Base-by-base conservation (phyloP, 805 yeast species). In the Candida ipomoeae region DNA sequence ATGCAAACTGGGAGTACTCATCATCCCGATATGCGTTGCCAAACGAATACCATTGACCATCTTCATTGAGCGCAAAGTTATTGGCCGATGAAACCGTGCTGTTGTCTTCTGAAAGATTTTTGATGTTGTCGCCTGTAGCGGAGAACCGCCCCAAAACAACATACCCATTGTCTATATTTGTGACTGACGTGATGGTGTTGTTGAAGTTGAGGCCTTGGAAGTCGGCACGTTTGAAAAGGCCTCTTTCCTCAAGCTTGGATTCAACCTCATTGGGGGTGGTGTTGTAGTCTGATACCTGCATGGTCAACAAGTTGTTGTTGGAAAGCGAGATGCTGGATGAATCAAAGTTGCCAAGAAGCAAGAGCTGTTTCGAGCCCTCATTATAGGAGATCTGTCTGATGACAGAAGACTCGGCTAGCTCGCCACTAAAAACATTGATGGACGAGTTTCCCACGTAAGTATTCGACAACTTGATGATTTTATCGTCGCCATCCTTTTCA, bases 331-430 rank as follows among this genome's bases (percentile, higher is more conserved):
- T 55, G 18, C 61, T 61, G 13, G 76, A 63, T 1, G 71, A 66
- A 36, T 62, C 58, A 53, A 83, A 78, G 5, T 67, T 59, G 3
- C 89, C 89, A 20, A 74, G 65, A 8, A 82, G 51, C 3, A 77
- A 46, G 5, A 85, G 65, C 48, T 46, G 50, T 23, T 50, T 31
- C 35, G 48, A 48, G 20, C 26, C 44, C 15, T 40, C 23, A 8
- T 44, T 40, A 32, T 52, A 52, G 5, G 48, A 17, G 4, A 55
- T 41, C 18, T 53, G 52, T 8, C 40, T 21, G 26, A 55, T 37
- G 6, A 50, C 39, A 15, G 54, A 48, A 7, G 50, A 18, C 23
- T 71, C 64, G 13, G 60, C 51, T 3, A 55, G 35, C 26, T 61
- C 55, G 0, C 69, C 66, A 50, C 76, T 70, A 40, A 73, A 61